A percentile compares a stretch with the other conserved stretches of the same genome.
Conservation (phyloP, 2,329 filamentous ascomycete genomes). For the Pseudocercospora crystallina region DNA sequence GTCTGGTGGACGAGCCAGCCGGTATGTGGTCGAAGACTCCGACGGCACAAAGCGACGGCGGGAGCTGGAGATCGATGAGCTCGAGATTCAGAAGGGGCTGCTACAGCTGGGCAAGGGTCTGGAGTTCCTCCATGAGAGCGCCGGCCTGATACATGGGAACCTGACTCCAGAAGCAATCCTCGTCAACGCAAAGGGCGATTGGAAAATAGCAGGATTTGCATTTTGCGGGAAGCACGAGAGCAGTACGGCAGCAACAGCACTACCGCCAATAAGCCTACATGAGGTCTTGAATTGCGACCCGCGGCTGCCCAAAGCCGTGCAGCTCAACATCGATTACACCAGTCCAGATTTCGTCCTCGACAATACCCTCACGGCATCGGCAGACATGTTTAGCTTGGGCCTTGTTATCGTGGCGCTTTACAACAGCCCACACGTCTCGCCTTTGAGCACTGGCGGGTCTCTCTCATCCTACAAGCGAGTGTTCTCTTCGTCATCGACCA, state of each 20-base stretch:
- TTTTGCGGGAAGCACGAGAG: slow-evolving; percentile 81
- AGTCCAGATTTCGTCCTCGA: slow-evolving; percentile 95
- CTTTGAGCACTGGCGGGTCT: slow-evolving; percentile 78
- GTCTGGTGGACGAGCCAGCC: slow-evolving; percentile 64
- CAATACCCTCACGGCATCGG: slow-evolving; percentile 76
- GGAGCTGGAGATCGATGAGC: slow-evolving; percentile 90
- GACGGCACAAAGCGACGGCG: slow-evolving; percentile 69
- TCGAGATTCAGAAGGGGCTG: slow-evolving; percentile 95
- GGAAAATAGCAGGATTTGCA: slow-evolving; percentile 94
- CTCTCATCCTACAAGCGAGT: slow-evolving; percentile 80
- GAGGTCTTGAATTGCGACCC: slow-evolving; percentile 85
- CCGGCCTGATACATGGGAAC: slow-evolving; percentile 89
- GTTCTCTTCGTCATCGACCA: slow-evolving; percentile 73
- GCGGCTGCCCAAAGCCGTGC: slow-evolving; percentile 75
- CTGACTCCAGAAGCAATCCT: slow-evolving; percentile 90
- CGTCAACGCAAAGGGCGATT: slow-evolving; percentile 95
- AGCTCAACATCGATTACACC: slow-evolving; percentile 88
- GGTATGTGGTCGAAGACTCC: slow-evolving; percentile 77
- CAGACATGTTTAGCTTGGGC: slow-evolving; percentile 93
- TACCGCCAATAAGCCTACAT: slow-evolving; percentile 76
- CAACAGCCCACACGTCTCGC: slow-evolving; percentile 89
- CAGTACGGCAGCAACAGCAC: slow-evolving; percentile 64
- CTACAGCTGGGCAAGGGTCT: slow-evolving; percentile 90
- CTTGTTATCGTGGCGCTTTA: slow-evolving; percentile 86
- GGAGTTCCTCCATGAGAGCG: slow-evolving; percentile 94